Percentiles rank a stretch among this genome's conserved stretches.
Evolutionary conservation across 2,329 filamentous ascomycete species (phyloP).

Genomic region (Amesomyces nigricolor): DNA sequence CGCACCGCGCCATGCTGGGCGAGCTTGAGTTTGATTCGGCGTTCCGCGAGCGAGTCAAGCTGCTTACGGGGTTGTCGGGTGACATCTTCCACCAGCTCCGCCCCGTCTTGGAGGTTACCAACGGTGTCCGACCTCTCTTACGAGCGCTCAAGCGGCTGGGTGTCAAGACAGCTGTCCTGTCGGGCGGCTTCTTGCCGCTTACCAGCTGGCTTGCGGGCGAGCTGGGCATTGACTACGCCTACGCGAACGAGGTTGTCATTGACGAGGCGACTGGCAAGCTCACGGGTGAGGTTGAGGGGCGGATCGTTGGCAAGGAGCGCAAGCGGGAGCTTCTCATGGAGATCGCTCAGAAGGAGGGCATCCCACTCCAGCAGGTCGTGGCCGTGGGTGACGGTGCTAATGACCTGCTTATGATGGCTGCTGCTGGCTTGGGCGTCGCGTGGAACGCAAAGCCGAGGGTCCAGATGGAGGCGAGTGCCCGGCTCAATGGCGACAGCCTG

Average conservation of each 20-base stretch:
- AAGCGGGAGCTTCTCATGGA: slow-evolving; percentile 67
- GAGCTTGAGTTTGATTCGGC: slow-evolving; percentile 88
- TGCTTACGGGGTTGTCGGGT: slow-evolving; percentile 74
- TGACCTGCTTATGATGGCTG: slow-evolving; percentile 72
- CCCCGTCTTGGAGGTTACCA: slow-evolving; percentile 70
- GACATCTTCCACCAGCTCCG: slow-evolving; percentile 75
- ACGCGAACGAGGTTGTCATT: slow-evolving; percentile 76
- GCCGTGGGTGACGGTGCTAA: slow-evolving; percentile 80
- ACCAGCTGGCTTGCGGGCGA: slow-evolving; percentile 78
- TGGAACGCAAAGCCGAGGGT: slow-evolving; percentile 82
- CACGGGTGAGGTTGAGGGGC: slow-evolving; percentile 66
- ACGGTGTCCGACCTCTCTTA: slow-evolving; percentile 71
- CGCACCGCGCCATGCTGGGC: slow-evolving; percentile 88
- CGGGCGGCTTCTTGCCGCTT: slow-evolving; percentile 85
- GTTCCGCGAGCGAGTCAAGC: slow-evolving; percentile 70
- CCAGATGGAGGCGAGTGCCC: slow-evolving; percentile 67
- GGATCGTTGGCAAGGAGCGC: slow-evolving; percentile 69
- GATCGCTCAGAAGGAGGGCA: slow-evolving; percentile 62
- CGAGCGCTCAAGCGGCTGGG: slow-evolving; percentile 70
- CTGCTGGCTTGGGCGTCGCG: slow-evolving; percentile 70
- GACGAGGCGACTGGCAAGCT: slow-evolving; percentile 50
- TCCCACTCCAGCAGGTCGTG: slow-evolving; percentile 61
- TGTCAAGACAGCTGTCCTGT: slow-evolving; percentile 83
- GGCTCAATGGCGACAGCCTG: slow-evolving; percentile 65
- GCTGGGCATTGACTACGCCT: slow-evolving; percentile 79